Evolutionary conservation across 75 land plant genomes (phyloP), one percentile per base, ranked within the genome.

Genomic region (Chamaecyparis obtusa): DNA sequence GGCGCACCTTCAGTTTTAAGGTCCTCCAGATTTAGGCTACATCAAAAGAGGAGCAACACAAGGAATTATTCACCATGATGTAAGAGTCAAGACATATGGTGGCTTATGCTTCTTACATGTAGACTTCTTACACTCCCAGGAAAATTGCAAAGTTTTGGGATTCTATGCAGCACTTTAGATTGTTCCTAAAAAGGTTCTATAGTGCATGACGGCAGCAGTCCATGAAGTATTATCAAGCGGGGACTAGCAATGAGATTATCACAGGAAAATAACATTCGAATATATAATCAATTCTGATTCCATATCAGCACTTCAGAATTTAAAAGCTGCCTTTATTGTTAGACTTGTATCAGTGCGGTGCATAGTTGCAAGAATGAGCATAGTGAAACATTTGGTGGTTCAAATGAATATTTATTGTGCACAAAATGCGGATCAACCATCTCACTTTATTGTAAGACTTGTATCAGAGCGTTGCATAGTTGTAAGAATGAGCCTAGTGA

Each of bases 391-490:
- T 82, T 84, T 98, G 11, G 98, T 98, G n/a, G 79, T 90, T 2
- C 90, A 92, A 84, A 91, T 96, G 96, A 79, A 87, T 84, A 95
- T 98, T 90, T 48, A 5, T 39, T 76, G 15, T 98, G 98, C 93
- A 87, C 81, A 36, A 95, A 94, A 89, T 96, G 98, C 85, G 88
- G 91, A 85, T 56, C 91, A 57, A 64, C 85, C 0, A 92, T 94
- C 30, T 72, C 88, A 8, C 15, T 98, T 93, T 88, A 94, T 98
- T 86, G 99, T 93, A 16, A 95, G 90, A 87, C 91, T 98, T 78
- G 94, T 96, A 46, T 98, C 98, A 84, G 97, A 96, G n/a, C 95
- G 95, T 82, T 96, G 99, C 2, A 92, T 97, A 75, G 98, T 96
- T 16, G 93, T 98, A 48, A 94, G 94, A 86, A 96, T 92, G 90